Conservation (phyloP, 805 yeast species). For the Saturnispora kantuleensis region DNA sequence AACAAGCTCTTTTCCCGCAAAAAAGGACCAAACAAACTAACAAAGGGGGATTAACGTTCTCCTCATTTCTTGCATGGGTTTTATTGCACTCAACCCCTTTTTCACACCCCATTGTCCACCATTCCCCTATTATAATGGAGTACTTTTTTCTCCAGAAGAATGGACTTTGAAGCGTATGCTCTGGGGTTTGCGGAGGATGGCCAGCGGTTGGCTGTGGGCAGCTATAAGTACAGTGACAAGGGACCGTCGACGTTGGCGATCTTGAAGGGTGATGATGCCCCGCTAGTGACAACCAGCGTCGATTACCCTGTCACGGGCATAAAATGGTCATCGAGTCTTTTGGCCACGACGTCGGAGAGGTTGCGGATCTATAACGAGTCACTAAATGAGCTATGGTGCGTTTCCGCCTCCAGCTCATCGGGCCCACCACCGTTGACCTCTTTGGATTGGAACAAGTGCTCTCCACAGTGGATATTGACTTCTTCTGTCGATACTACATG, state of each 20-base stretch:
- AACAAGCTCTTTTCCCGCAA: too few relatives aligned
- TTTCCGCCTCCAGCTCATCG: not conserved
- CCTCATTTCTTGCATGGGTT: not conserved
- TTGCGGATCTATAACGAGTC: constrained; percentile 39
- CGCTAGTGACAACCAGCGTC: constrained; percentile 36
- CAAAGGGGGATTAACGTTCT: too few relatives aligned
- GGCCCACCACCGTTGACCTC: constrained; percentile 75
- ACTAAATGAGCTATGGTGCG: constrained; percentile 7
- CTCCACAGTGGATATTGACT: constrained; percentile 64
- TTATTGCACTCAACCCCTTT: too few relatives aligned
- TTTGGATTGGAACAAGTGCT: constrained; percentile 82
- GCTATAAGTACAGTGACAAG: not conserved
- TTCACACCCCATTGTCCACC: too few relatives aligned
- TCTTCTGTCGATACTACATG: constrained; percentile 94
- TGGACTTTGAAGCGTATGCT: constrained; percentile 5
- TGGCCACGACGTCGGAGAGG: constrained; percentile 67
- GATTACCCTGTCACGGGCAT: constrained; percentile 63
- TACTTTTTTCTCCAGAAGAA: not conserved
- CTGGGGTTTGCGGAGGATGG: constrained; percentile 2
- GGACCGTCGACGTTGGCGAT: constrained; percentile 1
- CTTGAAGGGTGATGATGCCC: constrained; percentile 34
- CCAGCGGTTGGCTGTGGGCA: constrained; percentile 3
- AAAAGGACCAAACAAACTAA: too few relatives aligned
- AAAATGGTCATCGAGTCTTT: constrained; percentile 58
- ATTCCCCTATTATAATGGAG: too few relatives aligned